Conservation (phyloP, 305 asterid genomes). For the Solanum hybrid region DNA sequence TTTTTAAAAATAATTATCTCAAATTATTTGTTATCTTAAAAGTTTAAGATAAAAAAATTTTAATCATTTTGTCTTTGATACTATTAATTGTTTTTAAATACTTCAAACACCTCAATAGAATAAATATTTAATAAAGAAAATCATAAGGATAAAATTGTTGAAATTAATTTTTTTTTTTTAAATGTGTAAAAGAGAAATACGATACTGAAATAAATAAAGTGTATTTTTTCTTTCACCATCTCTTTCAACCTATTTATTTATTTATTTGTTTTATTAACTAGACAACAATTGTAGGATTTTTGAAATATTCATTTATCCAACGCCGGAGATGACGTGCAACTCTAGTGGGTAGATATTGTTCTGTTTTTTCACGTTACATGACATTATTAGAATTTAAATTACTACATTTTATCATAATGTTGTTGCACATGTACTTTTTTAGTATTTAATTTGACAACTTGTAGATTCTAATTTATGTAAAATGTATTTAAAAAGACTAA, state of each 20-base stretch:
- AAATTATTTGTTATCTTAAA: not conserved
- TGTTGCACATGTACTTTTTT: not conserved
- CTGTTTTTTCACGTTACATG: not conserved
- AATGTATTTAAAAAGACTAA: not conserved
- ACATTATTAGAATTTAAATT: not conserved
- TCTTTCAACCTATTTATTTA: not conserved
- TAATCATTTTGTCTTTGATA: not conserved
- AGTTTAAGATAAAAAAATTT: not conserved
- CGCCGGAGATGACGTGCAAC: not conserved
- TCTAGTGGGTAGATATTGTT: not conserved
- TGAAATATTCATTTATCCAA: not conserved
- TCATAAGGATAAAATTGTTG: not conserved
- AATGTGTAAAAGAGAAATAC: not conserved
- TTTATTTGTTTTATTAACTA: not conserved
- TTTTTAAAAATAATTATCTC: not conserved
- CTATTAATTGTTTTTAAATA: not conserved
- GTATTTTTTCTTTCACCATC: not conserved
- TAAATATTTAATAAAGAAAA: not conserved
- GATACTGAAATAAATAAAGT: not conserved
- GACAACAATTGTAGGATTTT: not conserved
- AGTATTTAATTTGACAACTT: not conserved
- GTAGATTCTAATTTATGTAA: not conserved
- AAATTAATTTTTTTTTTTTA: not conserved
- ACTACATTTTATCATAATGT: not conserved
- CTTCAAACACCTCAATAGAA: not conserved